These are phyloP conservation scores for Erythrobasidium hasegawianum DNA, from an alignment of 1,284 basidiomycete species.

Conservation along the genomic window DNA sequence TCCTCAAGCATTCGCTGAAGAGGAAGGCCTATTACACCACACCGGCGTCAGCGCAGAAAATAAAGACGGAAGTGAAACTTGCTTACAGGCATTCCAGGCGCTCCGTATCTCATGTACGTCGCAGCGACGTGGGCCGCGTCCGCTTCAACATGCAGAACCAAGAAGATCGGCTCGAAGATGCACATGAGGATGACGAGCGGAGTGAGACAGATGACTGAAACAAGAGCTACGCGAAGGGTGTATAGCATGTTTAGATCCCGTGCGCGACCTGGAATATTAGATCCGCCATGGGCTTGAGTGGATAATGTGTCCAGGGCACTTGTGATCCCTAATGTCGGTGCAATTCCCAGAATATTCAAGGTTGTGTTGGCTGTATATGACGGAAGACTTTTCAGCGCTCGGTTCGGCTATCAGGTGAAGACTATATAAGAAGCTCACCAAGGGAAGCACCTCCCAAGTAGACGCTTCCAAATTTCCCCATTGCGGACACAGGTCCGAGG, in stretches of 20 bases:
- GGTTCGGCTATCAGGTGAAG: neutral
- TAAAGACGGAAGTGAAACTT: no score
- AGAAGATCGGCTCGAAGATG: constrained; percentile 29
- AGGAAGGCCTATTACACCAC: constrained; percentile 24
- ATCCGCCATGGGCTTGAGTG: constrained; percentile 22
- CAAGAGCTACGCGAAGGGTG: neutral
- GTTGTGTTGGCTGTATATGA: constrained; percentile 19
- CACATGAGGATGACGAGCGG: constrained; percentile 9
- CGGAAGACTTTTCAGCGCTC: neutral
- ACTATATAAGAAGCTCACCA: constrained; percentile 5
- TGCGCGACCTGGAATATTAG: neutral
- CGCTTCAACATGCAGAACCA: constrained; percentile 13
- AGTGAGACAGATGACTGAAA: neutral
- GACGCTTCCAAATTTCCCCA: constrained; percentile 17
- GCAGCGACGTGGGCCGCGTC: constrained; percentile 19
- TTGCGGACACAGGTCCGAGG: constrained; percentile 17
- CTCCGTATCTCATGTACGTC: constrained; percentile 9
- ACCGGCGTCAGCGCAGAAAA: no score
- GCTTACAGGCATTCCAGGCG: constrained; percentile 14
- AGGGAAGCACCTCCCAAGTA: constrained; percentile 19
- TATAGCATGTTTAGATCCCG: constrained; percentile 27
- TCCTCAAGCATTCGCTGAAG: constrained; percentile 16
- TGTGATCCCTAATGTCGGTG: constrained; percentile 10
- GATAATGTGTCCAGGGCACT: constrained; percentile 20
- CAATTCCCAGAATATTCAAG: constrained; percentile 6